Evolutionary conservation across 2,329 filamentous ascomycete species (phyloP).

Genomic region (Colletotrichum orchidophilum): DNA sequence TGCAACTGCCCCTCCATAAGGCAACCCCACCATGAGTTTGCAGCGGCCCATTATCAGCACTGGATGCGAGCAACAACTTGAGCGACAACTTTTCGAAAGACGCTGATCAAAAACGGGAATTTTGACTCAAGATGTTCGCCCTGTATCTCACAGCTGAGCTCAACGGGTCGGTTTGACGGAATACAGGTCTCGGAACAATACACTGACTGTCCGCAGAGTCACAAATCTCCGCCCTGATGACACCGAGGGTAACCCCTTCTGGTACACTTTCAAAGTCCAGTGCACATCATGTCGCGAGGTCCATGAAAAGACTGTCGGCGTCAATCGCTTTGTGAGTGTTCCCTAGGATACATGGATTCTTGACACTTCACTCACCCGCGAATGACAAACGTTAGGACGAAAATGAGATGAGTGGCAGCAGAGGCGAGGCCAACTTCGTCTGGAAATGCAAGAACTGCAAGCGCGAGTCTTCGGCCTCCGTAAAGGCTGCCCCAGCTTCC

Average conservation of each 20-base stretch:
- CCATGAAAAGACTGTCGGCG: constrained; percentile 85
- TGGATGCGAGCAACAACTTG: neutral
- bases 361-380: neutral
- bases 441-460: constrained; percentile 99
- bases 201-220: constrained; percentile 66
- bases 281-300: constrained; percentile 96
- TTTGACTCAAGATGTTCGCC: constrained; percentile 65
- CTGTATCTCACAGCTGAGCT: constrained; percentile 75
- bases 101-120: neutral
- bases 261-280: constrained; percentile 97
- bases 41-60: neutral
- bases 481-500: constrained; percentile 76
- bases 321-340: constrained; percentile 85
- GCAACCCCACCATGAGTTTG: constrained; percentile 24
- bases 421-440: constrained; percentile 98
- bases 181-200: neutral
- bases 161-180: constrained; percentile 63
- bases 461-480: constrained; percentile 87
- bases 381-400: constrained; percentile 72
- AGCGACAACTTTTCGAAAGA: neutral
- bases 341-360: accelerated
- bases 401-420: constrained; percentile 91
- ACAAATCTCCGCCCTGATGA: constrained; percentile 89
- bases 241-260: constrained; percentile 84
- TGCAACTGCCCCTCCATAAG: constrained; percentile 29